Conservation (phyloP, 352 stramenopile genomes). For the Pythium phragmiticola region DNA sequence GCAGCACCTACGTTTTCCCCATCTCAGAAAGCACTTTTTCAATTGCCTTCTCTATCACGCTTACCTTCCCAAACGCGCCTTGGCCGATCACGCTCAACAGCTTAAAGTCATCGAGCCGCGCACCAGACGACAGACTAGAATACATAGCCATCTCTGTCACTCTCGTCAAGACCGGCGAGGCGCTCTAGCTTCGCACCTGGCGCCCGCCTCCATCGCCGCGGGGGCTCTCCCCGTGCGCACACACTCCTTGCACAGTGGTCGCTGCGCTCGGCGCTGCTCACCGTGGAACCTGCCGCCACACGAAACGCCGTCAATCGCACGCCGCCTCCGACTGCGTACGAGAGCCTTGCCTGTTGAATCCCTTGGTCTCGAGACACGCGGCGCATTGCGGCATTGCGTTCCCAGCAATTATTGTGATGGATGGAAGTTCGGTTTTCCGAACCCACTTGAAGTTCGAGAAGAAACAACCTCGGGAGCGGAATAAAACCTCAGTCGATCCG, state of each 20-base stretch:
- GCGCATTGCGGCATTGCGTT: slow-evolving; percentile 66
- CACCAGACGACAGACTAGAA: slow-evolving; percentile 1
- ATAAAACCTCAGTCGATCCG: slow-evolving; percentile 4
- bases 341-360: slow-evolving; percentile 66
- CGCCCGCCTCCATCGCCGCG: slow-evolving; percentile 3
- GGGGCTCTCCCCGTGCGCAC: slow-evolving; percentile 40
- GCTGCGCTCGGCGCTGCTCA: slow-evolving; percentile 28
- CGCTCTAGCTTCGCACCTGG: neutral
- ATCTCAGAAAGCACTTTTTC: neutral
- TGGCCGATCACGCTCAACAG: slow-evolving; percentile 95
- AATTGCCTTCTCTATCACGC: neutral
- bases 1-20: slow-evolving; percentile 43
- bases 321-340: neutral
- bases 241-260: slow-evolving; percentile 76
- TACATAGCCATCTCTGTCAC: neutral
- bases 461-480: neutral
- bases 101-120: slow-evolving; percentile 94
- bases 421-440: neutral
- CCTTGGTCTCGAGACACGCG: slow-evolving; percentile 66
- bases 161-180: too few relatives aligned
- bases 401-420: neutral
- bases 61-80: slow-evolving; percentile 71
- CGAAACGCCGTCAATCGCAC: neutral
- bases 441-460: slow-evolving; percentile 10
- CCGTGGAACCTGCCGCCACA: slow-evolving; percentile 22